Evolutionary conservation across 1,284 basidiomycete species (phyloP).

Genomic region (Spongiforma sp.): DNA sequence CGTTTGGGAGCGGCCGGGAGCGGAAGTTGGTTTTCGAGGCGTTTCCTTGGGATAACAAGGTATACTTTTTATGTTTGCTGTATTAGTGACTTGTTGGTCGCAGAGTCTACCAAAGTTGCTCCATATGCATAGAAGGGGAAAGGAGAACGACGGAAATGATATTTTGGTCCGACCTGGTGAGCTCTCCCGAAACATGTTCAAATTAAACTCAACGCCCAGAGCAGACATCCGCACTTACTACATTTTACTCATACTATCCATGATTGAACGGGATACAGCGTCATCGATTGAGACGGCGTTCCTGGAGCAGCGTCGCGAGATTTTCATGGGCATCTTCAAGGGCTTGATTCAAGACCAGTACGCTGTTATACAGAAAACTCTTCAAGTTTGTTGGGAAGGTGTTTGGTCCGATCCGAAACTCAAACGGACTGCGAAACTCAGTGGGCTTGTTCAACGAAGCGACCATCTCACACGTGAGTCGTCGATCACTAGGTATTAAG

Average conservation of each 20-base stretch:
- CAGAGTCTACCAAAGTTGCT: constrained; percentile 71
- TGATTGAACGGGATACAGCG: constrained; percentile 54
- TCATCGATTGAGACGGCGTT: constrained; percentile 63
- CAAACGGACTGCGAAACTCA: constrained; percentile 69
- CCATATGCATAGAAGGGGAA: constrained; percentile 67
- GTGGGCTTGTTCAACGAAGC: constrained; percentile 69
- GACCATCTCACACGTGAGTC: constrained; percentile 62
- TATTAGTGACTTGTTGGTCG: neutral
- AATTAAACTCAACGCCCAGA: constrained; percentile 5
- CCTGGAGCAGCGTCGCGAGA: constrained; percentile 68
- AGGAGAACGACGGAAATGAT: constrained; percentile 45
- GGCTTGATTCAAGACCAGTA: constrained; percentile 68
- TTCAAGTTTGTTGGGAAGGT: constrained; percentile 61
- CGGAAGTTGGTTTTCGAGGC: constrained; percentile 62
- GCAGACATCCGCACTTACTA: constrained; percentile 77
- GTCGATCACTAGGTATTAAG: neutral
- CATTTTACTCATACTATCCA: constrained; percentile 71
- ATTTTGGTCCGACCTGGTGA: constrained; percentile 61
- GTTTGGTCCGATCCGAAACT: constrained; percentile 75
- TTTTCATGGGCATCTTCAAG: constrained; percentile 70
- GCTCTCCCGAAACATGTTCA: constrained; percentile 12
- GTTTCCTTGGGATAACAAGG: constrained; percentile 81
- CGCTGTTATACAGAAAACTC: constrained; percentile 55
- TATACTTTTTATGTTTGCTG: constrained; percentile 24
- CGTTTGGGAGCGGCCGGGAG: constrained; percentile 68